phyloP scores from a whole-genome alignment of 371 early-diverging fungal species.

The Mycotypha africana region DNA sequence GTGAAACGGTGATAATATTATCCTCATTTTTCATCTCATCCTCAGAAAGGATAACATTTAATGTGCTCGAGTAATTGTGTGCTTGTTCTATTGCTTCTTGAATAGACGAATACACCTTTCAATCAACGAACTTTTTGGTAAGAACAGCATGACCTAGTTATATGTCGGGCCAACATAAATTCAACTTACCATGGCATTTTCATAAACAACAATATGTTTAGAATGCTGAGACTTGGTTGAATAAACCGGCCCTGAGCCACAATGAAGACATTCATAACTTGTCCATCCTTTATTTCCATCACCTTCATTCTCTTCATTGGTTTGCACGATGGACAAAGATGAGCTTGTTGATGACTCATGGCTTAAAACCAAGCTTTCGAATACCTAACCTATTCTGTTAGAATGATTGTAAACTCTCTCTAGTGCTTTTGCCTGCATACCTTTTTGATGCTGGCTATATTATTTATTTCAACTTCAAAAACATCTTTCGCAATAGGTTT shows the following conservation, averaged over 20 bases:
- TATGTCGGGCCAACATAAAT: neutral
- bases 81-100: conserved; percentile 3
- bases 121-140: too few relatives aligned
- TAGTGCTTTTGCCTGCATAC: conserved; percentile 34
- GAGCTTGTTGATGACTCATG: conserved; percentile 2
- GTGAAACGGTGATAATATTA: too few relatives aligned
- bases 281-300: too few relatives aligned
- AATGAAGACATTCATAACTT: conserved; percentile 30
- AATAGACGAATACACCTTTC: too few relatives aligned
- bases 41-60: conserved; percentile 15
- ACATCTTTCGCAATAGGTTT: too few relatives aligned
- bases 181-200: conserved; percentile 6
- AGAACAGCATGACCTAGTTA: too few relatives aligned
- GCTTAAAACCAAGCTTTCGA: conserved; percentile 6
- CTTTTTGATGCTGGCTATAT: conserved; percentile 7
- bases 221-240: conserved; percentile 7
- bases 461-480: conserved; percentile 10
- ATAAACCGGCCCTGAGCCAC: conserved; percentile 25
- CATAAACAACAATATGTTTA: conserved; percentile 17
- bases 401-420: conserved; percentile 30
- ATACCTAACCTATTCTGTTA: conserved; percentile 17
- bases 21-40: neutral
- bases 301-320: too few relatives aligned
- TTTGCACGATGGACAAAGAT: too few relatives aligned
- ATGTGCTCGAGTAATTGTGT: conserved; percentile 17